These are phyloP conservation scores for Pseudoscleropodium purum DNA, from an alignment of 225 moss, liverwort and hornwort genomes.

Conservation along the genomic window DNA sequence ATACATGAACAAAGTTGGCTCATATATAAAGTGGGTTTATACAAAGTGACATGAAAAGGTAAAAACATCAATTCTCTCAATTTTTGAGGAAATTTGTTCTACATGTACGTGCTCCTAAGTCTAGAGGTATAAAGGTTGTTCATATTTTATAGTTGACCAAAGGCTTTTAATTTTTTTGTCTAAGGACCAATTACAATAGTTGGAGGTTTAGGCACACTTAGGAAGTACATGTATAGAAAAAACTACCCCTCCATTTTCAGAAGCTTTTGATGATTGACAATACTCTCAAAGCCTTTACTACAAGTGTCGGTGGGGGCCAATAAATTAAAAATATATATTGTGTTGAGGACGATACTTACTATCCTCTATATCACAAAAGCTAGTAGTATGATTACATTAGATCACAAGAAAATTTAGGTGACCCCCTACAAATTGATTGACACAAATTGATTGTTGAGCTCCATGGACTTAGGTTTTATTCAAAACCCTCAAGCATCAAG, in stretches of 20 bases:
- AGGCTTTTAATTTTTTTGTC: background rate
- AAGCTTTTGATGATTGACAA: background rate
- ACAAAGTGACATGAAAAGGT: background rate
- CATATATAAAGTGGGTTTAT: background rate
- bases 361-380: accelerated
- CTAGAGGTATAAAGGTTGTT: background rate
- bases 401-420: background rate
- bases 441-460: accelerated
- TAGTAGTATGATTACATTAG: background rate
- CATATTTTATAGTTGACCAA: background rate
- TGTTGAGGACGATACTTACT: background rate
- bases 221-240: background rate
- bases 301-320: accelerated
- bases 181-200: background rate
- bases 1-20: accelerated
- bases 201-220: accelerated
- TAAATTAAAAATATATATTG: background rate
- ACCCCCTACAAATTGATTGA: background rate
- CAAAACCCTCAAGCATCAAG: background rate
- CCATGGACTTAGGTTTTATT: background rate
- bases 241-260: accelerated
- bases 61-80: accelerated
- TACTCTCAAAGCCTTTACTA: accelerated
- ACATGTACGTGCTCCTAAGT: accelerated
- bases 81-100: background rate